These are phyloP conservation scores for Alternaria postmessia DNA, from an alignment of 2,329 filamentous ascomycete species.

Conservation along the genomic window DNA sequence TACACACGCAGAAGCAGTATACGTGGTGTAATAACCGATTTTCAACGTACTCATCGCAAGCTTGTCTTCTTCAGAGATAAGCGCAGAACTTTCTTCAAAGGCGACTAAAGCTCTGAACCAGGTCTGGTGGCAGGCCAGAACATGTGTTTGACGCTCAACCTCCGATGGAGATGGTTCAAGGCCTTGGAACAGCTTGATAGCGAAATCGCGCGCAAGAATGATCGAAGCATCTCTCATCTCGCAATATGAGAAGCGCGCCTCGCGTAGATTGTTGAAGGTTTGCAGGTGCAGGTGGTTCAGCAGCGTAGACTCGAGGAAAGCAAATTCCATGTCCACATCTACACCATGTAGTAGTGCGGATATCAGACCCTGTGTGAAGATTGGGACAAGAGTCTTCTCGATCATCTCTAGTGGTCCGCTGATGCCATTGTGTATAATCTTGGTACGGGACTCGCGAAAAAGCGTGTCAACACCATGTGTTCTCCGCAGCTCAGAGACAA, in stretches of 20 bases:
- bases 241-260: conserved; percentile 14
- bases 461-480: neutral
- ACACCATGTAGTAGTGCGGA: conserved; percentile 23
- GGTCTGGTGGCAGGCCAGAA: conserved; percentile 1
- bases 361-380: conserved; percentile 24
- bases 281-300: conserved; percentile 4
- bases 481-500: neutral
- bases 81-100: neutral
- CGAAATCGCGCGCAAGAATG: conserved; percentile 6
- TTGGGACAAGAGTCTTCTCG: conserved; percentile 21
- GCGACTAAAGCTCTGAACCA: conserved; percentile 8
- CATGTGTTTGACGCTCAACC: neutral
- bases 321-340: conserved; percentile 12
- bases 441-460: neutral
- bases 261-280: conserved; percentile 12
- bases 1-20: neutral
- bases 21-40: neutral
- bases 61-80: neutral
- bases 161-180: conserved; percentile 6
- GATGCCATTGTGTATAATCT: neutral
- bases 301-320: neutral
- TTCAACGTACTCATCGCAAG: neutral
- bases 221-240: conserved; percentile 19
- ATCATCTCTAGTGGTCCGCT: conserved; percentile 6
- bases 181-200: conserved; percentile 12